Evolutionary conservation across 192 early-diverging fungal genomes (phyloP), one percentile per base, ranked within the genome.

Genomic region (Mortierella hygrophila): DNA sequence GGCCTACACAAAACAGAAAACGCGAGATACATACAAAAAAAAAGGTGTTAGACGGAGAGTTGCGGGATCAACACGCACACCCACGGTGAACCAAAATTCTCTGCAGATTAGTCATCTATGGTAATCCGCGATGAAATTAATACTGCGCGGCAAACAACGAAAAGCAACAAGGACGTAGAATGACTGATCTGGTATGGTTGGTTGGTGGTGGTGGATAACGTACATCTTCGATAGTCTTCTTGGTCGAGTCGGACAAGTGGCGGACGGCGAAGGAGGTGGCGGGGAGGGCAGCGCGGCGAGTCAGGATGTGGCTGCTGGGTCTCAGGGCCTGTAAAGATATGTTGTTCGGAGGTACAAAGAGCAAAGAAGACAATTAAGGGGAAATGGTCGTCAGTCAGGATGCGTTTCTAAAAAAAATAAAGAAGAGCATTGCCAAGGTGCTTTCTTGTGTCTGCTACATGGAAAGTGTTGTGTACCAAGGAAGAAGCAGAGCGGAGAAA

Each of bases 151-250:
- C 69, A 4, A 21, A 41, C 41, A n/a, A 32, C 32, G 13, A 26
- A 29, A 29, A 10, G 11, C 42, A 13, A 44, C 10, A 23, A 60
- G 21, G 23, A 8, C 2, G 9, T 60, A 32, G 13, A 65, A 32
- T 65, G 1, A 65, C 6, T 65, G 10, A 65, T 65, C 60, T 35
- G 29, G 6, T 65, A 1, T 46, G 44, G 44, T 46, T 46, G 44
- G 44, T 46, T 11, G 44, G 11, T 46, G 38, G 38, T 40, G 29
- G 6, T 10, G 13, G 26, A 65, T 11, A 29, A 72, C 79, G 35
- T 89, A 89, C 88, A 76, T 82, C 77, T 70, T 89, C 89, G 68
- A 89, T 89, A 47, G 81, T 76, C 78, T 78, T 82, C 76, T 88
- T 89, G 82, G 89, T 78, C 23, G 83, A 83, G 41, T 89, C 86